Evolutionary conservation across 805 yeast species (phyloP).

Genomic region (Barnettozyma populi): DNA sequence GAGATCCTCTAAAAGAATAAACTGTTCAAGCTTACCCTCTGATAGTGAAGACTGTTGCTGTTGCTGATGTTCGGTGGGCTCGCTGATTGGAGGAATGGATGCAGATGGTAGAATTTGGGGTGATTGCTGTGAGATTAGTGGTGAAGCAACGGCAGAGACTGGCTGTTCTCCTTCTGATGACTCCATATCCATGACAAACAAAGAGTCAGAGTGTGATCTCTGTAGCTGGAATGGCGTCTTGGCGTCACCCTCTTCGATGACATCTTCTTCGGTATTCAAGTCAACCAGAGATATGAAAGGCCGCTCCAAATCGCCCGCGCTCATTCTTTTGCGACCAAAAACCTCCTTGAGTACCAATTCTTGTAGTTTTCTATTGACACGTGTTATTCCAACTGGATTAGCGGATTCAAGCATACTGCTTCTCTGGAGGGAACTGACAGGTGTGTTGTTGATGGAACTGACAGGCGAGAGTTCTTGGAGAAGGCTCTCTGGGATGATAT

Average conservation of each 20-base stretch:
- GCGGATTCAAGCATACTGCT: constrained; percentile 1
- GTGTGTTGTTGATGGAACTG: constrained; percentile 27
- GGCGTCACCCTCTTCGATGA: not conserved
- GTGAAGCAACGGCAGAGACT: constrained; percentile 17
- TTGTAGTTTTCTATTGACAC: constrained; percentile 63
- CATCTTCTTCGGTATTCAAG: constrained; percentile 2
- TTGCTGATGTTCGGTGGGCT: not conserved
- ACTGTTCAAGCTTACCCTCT: constrained; percentile 57
- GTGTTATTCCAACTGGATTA: constrained; percentile 40
- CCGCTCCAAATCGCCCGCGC: constrained; percentile 3
- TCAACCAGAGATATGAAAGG: constrained; percentile 2
- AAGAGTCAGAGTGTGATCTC: constrained; percentile 28
- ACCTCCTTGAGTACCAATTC: constrained; percentile 71
- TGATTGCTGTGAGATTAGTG: constrained; percentile 12
- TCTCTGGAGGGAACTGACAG: constrained; percentile 5
- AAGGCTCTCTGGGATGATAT: constrained; percentile 80
- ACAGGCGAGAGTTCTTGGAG: constrained; percentile 55
- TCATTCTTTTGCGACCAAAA: constrained; percentile 39
- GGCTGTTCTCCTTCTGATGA: constrained; percentile 2
- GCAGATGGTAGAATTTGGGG: constrained; percentile 15
- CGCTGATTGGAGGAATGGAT: constrained; percentile 5
- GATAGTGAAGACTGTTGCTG: not conserved
- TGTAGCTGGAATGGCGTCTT: constrained; percentile 3
- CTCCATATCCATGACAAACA: constrained; percentile 38
- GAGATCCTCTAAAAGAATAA: constrained; percentile 83